Evolutionary conservation across 495 filamentous ascomycete genomes (phyloP), one percentile per base, ranked within the genome.

Genomic region (Bombardia bombarda): DNA sequence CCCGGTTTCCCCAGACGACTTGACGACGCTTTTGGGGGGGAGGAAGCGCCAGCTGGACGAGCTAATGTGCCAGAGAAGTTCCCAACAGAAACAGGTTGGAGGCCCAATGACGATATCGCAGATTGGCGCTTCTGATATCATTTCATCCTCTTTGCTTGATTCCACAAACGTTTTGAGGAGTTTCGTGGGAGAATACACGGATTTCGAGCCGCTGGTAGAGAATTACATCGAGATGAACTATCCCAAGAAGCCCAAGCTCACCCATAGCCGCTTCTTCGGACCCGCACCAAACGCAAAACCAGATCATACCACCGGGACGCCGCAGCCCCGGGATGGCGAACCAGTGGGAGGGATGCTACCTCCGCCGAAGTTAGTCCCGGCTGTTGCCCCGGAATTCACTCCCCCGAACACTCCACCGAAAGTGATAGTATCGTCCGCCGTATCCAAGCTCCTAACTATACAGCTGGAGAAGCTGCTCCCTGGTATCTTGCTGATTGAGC

Each of bases 401-500:
- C 30, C 40, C 8, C 52, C 65, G 2, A 19, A 36, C 2, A 45
- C 49, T 6, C 59, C 58, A 22, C 54, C 54, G 3, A 50, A 56
- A 17, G 67, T 79, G 39, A 63, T 83, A 25, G 53, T 77, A 12
- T 73, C 79, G 4, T 55, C 63, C 5, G 53, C 62, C 8, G 56
- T 80, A 13, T 59, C 76, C 7, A 52, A 56, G 6, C 55, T 70
- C 25, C 59, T 84, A 4, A 58, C 65, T 2, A 62, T 61, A 6
- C 52, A 60, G 1, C 62, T 88, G 3, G 56, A 75, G 42, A 44
- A 60, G 2, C 45, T 72, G 1, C 72, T 78, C 46, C 76, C 80
- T 1, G 53, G 46, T 1, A 68, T 75, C 6, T 61, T 64, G 10
- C 60, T 85, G 22, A 73, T 85, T 33, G 74, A 79, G 47, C 75